Evolutionary conservation across 352 stramenopile species (phyloP).

Genomic region (Globisporangium paroecandrum): DNA sequence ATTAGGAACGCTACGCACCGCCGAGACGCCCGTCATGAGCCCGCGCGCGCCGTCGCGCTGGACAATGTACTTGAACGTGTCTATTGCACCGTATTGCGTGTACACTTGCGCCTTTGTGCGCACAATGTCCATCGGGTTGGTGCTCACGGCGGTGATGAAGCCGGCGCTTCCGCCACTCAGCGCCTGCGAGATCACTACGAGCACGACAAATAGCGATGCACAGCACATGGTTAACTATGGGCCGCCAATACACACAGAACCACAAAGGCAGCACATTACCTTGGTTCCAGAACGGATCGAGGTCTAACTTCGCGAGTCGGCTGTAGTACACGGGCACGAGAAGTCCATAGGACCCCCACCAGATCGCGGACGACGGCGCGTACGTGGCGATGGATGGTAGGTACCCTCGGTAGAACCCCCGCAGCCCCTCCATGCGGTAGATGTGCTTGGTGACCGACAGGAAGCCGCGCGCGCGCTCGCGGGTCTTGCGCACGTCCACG

Average conservation of each 20-base stretch:
- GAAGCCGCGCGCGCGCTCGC: slow-evolving; percentile 56
- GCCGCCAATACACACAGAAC: not conserved
- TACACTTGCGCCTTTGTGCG: slow-evolving; percentile 82
- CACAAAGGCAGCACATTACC: slow-evolving; percentile 23
- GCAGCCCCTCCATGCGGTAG: slow-evolving; percentile 59
- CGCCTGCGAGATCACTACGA: slow-evolving; percentile 65
- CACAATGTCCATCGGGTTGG: slow-evolving; percentile 89
- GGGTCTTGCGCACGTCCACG: slow-evolving; percentile 50
- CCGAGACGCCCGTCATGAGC: slow-evolving; percentile 78
- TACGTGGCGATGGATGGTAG: slow-evolving; percentile 83
- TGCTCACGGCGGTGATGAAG: slow-evolving; percentile 75
- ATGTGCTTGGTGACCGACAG: slow-evolving; percentile 59
- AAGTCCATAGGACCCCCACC: slow-evolving; percentile 85
- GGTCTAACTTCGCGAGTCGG: slow-evolving; percentile 45
- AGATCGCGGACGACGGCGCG: slow-evolving; percentile 81
- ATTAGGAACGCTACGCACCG: slow-evolving; percentile 33
- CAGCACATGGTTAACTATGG: not conserved
- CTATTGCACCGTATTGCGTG: slow-evolving; percentile 79
- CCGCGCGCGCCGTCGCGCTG: slow-evolving; percentile 64
- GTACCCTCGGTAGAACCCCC: slow-evolving; percentile 84
- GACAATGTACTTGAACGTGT: slow-evolving; percentile 84
- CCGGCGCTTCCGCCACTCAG: slow-evolving; percentile 72
- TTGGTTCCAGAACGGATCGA: slow-evolving; percentile 83
- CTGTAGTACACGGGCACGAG: slow-evolving; percentile 74
- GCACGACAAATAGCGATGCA: not conserved